Conservation (phyloP, 2,329 filamentous ascomycete species). For the Colletotrichum lindemuthianum region DNA sequence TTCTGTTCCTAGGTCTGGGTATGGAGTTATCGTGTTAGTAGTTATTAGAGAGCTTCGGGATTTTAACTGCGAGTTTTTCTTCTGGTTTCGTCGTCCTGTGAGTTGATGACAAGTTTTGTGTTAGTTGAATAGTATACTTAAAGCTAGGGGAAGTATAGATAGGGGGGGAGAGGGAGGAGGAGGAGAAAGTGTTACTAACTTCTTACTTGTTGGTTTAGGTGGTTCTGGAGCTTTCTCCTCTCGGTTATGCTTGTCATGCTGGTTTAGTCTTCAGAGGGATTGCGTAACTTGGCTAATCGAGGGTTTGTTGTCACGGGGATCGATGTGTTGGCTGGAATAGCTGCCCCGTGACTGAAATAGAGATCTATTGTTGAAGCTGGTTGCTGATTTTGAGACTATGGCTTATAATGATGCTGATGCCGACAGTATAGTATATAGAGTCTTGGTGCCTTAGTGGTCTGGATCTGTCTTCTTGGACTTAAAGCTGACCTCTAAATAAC, state of each 20-base stretch:
- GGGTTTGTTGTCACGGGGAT: slow-evolving; percentile 24
- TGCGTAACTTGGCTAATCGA: slow-evolving; percentile 15
- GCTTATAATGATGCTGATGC: not conserved
- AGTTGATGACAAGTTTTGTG: not conserved
- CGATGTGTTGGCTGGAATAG: slow-evolving; percentile 4
- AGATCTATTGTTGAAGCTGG: slow-evolving; percentile 11
- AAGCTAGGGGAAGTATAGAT: too few species aligned
- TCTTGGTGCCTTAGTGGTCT: too few species aligned
- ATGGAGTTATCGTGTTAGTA: not conserved
- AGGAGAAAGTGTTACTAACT: slow-evolving; percentile 15
- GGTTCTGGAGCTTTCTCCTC: slow-evolving; percentile 34
- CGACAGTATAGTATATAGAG: too few species aligned
- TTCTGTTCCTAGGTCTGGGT: not conserved
- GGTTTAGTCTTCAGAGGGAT: slow-evolving; percentile 45
- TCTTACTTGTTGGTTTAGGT: slow-evolving; percentile 30
- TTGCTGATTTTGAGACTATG: not conserved
- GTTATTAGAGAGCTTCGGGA: not conserved
- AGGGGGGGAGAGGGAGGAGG: too few species aligned
- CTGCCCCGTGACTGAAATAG: slow-evolving; percentile 21
- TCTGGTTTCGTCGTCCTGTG: slow-evolving; percentile 5
- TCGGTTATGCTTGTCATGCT: slow-evolving; percentile 42
- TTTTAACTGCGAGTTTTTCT: not conserved
- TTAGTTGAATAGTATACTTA: not conserved
- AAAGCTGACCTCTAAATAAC: not conserved
- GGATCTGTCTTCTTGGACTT: too few species aligned